Evolutionary conservation across 1,139 yeast genomes (phyloP).

Genomic region (Scheffersomyces illinoinensis): DNA sequence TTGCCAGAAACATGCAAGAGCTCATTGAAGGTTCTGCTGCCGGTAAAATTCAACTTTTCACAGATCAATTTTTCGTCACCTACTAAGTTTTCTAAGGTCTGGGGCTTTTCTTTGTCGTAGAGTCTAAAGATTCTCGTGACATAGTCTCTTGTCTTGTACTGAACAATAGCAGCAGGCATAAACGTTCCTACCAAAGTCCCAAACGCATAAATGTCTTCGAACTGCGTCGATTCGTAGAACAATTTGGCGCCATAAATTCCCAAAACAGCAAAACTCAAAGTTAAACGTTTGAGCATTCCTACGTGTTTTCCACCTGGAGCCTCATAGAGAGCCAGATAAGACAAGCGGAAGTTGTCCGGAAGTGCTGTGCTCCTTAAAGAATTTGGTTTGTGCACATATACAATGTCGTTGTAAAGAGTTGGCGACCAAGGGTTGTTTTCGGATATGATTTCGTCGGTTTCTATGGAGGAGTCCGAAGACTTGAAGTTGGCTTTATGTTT

Average conservation of each 20-base stretch:
- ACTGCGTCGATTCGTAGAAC: slow-evolving; percentile 55
- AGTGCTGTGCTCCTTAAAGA: slow-evolving; percentile 30
- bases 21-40: slow-evolving; percentile 65
- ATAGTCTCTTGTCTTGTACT: slow-evolving; percentile 63
- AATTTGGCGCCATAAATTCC: slow-evolving; percentile 59
- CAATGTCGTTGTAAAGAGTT: slow-evolving; percentile 39
- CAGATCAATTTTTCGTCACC: slow-evolving; percentile 65
- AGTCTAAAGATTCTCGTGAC: slow-evolving; percentile 73
- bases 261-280: slow-evolving; percentile 54
- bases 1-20: slow-evolving; percentile 52
- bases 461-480: slow-evolving; percentile 36
- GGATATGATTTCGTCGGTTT: slow-evolving; percentile 42
- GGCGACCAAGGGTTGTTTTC: slow-evolving; percentile 54
- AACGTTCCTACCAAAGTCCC: slow-evolving; percentile 39
- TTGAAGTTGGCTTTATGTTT: slow-evolving; percentile 20
- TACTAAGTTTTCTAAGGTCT: slow-evolving; percentile 61
- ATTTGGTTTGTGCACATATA: slow-evolving; percentile 25
- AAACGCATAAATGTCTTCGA: slow-evolving; percentile 56
- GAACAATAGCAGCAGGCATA: slow-evolving; percentile 51
- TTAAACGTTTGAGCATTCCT: slow-evolving; percentile 53
- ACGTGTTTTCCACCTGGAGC: slow-evolving; percentile 59
- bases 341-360: slow-evolving; percentile 47
- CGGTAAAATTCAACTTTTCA: slow-evolving; percentile 68
- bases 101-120: slow-evolving; percentile 63
- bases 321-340: slow-evolving; percentile 55